Percentiles rank a stretch among this genome's conserved stretches.
Evolutionary conservation across 768 basidiomycete genomes (phyloP).

Genomic region (Hydnomerulius pinastri): DNA sequence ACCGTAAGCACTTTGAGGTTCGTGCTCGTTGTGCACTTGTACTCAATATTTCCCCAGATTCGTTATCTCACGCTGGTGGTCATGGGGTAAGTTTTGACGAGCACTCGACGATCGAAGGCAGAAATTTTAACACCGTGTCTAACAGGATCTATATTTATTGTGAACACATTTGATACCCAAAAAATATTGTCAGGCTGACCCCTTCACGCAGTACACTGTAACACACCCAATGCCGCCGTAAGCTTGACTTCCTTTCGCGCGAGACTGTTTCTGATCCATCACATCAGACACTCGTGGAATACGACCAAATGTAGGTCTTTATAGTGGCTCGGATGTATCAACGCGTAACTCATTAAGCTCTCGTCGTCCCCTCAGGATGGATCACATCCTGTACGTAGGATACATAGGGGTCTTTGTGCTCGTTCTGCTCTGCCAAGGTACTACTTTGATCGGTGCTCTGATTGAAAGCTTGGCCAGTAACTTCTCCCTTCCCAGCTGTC

Average conservation of each 20-base stretch:
- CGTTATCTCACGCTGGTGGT: constrained; percentile 33
- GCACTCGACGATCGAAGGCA: background rate
- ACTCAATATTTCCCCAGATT: constrained; percentile 25
- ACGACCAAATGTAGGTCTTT: background rate
- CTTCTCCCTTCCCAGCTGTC: constrained; percentile 30
- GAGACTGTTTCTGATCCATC: no score
- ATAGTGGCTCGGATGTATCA: no score
- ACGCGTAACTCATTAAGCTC: no score
- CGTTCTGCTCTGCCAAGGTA: constrained; percentile 32
- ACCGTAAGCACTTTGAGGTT: constrained; percentile 26
- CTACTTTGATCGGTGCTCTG: constrained; percentile 3
- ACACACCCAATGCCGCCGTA: constrained; percentile 23
- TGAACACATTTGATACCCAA: background rate
- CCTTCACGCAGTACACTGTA: background rate
- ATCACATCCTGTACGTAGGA: background rate
- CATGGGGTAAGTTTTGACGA: constrained; percentile 20
- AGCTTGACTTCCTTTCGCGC: constrained; percentile 6
- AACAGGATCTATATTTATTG: background rate
- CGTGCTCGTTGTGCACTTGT: background rate
- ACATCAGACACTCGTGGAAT: background rate
- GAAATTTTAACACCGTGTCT: background rate
- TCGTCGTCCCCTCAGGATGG: no score
- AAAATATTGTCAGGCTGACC: background rate
- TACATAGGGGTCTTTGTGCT: constrained; percentile 32
- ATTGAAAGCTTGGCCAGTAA: background rate